These are phyloP conservation scores for Hypoxylon sp. DNA, from an alignment of 2,329 filamentous ascomycete species.

Conservation along the genomic window DNA sequence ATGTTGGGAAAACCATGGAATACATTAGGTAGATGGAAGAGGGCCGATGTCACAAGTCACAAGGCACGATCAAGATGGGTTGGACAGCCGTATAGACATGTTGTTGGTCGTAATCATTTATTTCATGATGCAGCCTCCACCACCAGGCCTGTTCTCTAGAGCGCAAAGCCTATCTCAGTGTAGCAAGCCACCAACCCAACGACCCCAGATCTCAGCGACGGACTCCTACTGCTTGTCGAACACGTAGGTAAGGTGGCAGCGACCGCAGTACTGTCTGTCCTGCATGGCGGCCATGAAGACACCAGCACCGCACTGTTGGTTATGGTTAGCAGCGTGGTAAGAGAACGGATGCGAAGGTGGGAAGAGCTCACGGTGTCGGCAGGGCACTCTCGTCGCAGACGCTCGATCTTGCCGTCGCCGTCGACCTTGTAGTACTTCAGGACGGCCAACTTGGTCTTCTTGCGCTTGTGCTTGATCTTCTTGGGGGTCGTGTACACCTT, in stretches of 20 bases:
- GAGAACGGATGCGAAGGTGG: neutral
- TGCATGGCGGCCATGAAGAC: slow-evolving; percentile 99
- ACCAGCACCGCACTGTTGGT: slow-evolving; percentile 89
- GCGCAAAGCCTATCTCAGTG: slow-evolving; percentile 11
- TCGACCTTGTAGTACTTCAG: slow-evolving; percentile 99
- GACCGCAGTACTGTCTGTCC: slow-evolving; percentile 96
- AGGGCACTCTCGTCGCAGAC: slow-evolving; percentile 97
- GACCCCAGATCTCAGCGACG: slow-evolving; percentile 12
- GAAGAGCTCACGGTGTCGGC: slow-evolving; percentile 75
- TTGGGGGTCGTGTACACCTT: slow-evolving; percentile 99
- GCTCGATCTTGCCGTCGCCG: slow-evolving; percentile 99
- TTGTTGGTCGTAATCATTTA: slow-evolving; percentile 19
- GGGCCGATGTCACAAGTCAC: neutral
- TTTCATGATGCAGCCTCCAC: slow-evolving; percentile 21
- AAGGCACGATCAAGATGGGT: neutral
- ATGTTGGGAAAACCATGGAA: neutral
- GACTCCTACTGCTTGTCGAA: slow-evolving; percentile 65
- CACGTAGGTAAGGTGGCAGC: slow-evolving; percentile 77
- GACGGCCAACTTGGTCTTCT: slow-evolving; percentile 99
- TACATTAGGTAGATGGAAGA: too few species aligned
- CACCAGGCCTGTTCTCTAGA: slow-evolving; percentile 14
- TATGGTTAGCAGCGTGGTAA: slow-evolving; percentile 45
- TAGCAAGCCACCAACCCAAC: slow-evolving; percentile 27
- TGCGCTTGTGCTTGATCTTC: slow-evolving; percentile 99
- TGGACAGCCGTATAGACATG: slow-evolving; percentile 15